Percentiles rank a stretch among this genome's conserved stretches.
Conservation (phyloP, 2,329 filamentous ascomycete genomes). For the Cladophialophora chaetospira region DNA sequence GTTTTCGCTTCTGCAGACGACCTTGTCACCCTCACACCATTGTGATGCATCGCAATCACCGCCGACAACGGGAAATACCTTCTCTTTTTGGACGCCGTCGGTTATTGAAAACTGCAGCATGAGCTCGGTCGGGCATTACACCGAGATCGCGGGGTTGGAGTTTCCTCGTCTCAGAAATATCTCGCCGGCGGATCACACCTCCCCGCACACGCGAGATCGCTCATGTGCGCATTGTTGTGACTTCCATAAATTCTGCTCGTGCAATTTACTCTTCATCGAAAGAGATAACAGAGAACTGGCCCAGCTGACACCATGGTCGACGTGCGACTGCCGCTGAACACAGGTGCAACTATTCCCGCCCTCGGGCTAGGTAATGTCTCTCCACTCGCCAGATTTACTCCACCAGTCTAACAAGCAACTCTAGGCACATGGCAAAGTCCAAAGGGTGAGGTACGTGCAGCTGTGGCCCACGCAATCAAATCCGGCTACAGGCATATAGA, state of each 20-base stretch:
- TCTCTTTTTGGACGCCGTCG: no score
- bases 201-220: not conserved
- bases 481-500: constrained; percentile 44
- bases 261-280: not conserved
- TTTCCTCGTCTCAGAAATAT: not conserved
- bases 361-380: constrained; percentile 47
- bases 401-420: not conserved
- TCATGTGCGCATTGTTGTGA: not conserved
- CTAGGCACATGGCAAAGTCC: constrained; percentile 56
- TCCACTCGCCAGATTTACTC: not conserved
- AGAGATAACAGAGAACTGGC: not conserved
- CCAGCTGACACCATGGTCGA: constrained; percentile 28
- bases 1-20: not conserved
- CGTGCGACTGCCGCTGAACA: constrained; percentile 48
- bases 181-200: not conserved
- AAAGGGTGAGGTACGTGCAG: constrained; percentile 49
- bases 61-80: no score
- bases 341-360: constrained; percentile 50
- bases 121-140: constrained; percentile 4
- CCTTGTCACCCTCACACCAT: not conserved
- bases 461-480: constrained; percentile 49
- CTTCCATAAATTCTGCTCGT: constrained; percentile 2
- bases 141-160: not conserved
- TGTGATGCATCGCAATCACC: not conserved
- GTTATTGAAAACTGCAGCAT: not conserved